Base-by-base conservation (phyloP, 208 protist genomes). In the Crithidia expoeki region DNA sequence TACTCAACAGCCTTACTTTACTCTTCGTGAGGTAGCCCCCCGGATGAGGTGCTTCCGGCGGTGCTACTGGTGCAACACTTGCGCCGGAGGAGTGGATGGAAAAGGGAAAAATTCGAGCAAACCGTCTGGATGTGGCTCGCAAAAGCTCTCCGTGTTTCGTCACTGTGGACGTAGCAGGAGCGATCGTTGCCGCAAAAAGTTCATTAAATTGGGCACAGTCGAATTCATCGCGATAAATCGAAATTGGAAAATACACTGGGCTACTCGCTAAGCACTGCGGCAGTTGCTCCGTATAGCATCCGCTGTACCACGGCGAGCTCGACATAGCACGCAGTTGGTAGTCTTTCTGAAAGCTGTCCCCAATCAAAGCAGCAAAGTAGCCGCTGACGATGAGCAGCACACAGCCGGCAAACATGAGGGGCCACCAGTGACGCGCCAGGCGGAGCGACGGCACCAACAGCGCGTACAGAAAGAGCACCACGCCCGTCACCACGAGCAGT, bases 361-460 rank as follows among this genome's bases (percentile, higher is more conserved):
- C 72, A 33, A 74, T 68, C 42, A 73, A 27, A 11, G 56, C 33
- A 1, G 55, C 53, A 34, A 64, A 70, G 56, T 68, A 70, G 25
- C 30, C 33, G n/a, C 56, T 69, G 34, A 62, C 60, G 9, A 46
- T 49, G 27, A 72, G 57, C 47, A 78, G 51, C 59, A 68, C 64
- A 7, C 51, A 60, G 4, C 46, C 72, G 5, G 46, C 46, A 57
- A 69, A 70, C 28, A 85, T 16, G 46, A 75, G 49, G 12, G 81
- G 56, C 65, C 78, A 83, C 72, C 72, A 81, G n/a, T 62, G 65
- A 34, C 57, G 56, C 14, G 68, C 60, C 17, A 30, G 65, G 25
- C 73, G 73, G 19, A 86, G 62, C 61, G 72, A 33, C 2, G 69
- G 59, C n/a, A 81, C 69, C n/a, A 90, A 60, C 49, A 79, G 27